Evolutionary conservation across 352 stramenopile species (phyloP), one percentile per base, ranked within the genome.

Genomic region (Peronospora farinosa): DNA sequence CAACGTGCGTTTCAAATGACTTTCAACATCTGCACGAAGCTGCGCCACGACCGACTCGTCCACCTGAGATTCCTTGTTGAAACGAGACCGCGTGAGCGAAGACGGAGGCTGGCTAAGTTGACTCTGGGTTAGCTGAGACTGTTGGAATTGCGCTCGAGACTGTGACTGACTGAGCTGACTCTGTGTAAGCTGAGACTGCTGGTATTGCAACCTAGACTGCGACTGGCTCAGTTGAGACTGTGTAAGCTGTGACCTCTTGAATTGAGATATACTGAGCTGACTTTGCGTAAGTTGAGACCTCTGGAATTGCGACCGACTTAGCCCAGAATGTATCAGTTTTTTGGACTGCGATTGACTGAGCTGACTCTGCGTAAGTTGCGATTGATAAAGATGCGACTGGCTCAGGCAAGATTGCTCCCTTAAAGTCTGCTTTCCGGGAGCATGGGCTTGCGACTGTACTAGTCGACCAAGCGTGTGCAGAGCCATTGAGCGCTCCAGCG

Each of bases 11-110:
- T 57, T 62, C 0, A 69, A 41, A 36, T 69, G 56, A 35, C 57
- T 44, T 43, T 69, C 61, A 1, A 69, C 57, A n/a, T 69, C 56
- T 8, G 45, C 47, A 16, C 61, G 61, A 15, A 69, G 56, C 27
- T 69, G 51, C 5, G 37, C 43, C 5, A 67, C 59, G 23, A 63
- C 51, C 8, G 47, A 53, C 13, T 67, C 53, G 39, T 65, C 52
- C 15, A 62, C 48, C 7, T 57, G 41, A 10, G 49, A 45, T 13
- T 63, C 54, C 39, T 21, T 3, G 3, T 57, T 48, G 41, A 58
- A 46, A 2, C 54, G 45, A 36, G 44, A 60, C 57, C 55, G 57
- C 19, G 48, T 52, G 36, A 50, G 49, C 15, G 40, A 25, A 9
- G 15, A 38, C 44, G 54, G 52, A 7, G 52, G 48, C 37, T 54